A percentile compares a stretch with the other conserved stretches of the same genome.
phyloP scores from a whole-genome alignment of 352 stramenopile species.

The Pseudoperonospora humuli region DNA sequence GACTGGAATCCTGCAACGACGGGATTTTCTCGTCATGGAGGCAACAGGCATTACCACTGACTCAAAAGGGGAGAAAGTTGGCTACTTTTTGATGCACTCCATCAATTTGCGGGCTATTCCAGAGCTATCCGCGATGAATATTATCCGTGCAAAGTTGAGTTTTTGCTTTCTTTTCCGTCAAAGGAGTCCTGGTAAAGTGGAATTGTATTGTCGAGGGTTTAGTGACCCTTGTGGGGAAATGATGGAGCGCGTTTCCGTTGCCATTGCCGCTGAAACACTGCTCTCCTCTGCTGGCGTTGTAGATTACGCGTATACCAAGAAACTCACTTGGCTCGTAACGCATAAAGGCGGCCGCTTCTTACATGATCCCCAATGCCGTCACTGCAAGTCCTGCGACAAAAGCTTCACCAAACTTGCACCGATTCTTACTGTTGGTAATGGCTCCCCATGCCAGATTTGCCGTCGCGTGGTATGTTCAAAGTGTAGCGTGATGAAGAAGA shows the following conservation, averaged over 20 bases:
- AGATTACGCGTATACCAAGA: conserved; percentile 40
- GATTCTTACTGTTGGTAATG: conserved; percentile 8
- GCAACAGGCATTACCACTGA: conserved; percentile 13
- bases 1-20: conserved; percentile 25
- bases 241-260: conserved; percentile 12
- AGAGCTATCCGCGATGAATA: conserved; percentile 21
- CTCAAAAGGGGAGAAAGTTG: conserved; percentile 22
- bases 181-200: conserved; percentile 17
- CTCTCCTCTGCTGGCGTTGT: conserved; percentile 19
- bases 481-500: conserved; percentile 48
- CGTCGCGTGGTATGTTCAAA: conserved; percentile 33
- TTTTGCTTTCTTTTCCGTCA: conserved; percentile 33
- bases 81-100: conserved; percentile 39
- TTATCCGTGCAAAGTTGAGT: conserved; percentile 31
- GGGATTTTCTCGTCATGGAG: conserved; percentile 32
- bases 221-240: conserved; percentile 24
- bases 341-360: too few relatives aligned
- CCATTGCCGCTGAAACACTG: conserved; percentile 12
- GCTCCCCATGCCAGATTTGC: conserved; percentile 51
- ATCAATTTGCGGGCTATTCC: conserved; percentile 21
- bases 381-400: conserved; percentile 24
- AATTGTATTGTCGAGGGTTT: conserved; percentile 37
- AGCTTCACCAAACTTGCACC: conserved; percentile 8
- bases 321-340: conserved; percentile 34
- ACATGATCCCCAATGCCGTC: conserved; percentile 2